Percentiles rank a stretch among this genome's conserved stretches.
These are phyloP conservation scores for Sporodiniella umbellata DNA, from an alignment of 371 early-diverging fungal species.

Conservation along the genomic window DNA sequence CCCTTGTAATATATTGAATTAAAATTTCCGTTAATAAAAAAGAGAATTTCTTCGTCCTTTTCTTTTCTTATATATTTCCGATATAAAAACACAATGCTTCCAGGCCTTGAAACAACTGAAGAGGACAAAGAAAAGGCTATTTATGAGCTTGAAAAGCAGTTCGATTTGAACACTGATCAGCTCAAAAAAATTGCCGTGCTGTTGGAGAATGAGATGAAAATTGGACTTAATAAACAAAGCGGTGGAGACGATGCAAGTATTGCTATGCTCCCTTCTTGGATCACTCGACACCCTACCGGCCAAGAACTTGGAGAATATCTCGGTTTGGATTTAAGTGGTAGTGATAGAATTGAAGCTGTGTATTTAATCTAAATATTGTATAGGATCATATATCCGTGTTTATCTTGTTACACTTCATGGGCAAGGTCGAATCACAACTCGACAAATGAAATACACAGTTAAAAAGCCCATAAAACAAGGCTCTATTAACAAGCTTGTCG, in stretches of 20 bases:
- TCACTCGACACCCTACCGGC: conserved; percentile 66
- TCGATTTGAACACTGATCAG: conserved; percentile 16
- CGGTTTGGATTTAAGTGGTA: conserved; percentile 91
- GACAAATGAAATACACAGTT: conserved; percentile 78
- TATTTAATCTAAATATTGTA: background rate
- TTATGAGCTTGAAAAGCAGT: conserved; percentile 7
- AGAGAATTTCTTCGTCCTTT: conserved; percentile 1
- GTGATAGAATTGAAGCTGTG: background rate
- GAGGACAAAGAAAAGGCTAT: conserved; percentile 11
- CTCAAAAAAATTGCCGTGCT: conserved; percentile 3
- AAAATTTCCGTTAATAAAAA: background rate
- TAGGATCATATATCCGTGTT: conserved; percentile 79
- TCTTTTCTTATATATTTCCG: background rate
- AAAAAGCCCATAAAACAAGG: conserved; percentile 71
- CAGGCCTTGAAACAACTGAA: conserved; percentile 4
- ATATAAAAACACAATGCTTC: background rate
- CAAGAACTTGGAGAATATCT: conserved; percentile 82
- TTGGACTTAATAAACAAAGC: conserved; percentile 63
- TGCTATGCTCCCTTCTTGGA: conserved; percentile 63
- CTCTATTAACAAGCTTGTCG: conserved; percentile 46
- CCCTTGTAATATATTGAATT: background rate
- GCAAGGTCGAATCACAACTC: conserved; percentile 53
- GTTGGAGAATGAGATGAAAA: conserved; percentile 64
- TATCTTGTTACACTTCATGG: conserved; percentile 80
- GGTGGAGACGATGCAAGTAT: conserved; percentile 33